phyloP scores from a whole-genome alignment of 345 rosid species.

The Acer yangbiense region DNA sequence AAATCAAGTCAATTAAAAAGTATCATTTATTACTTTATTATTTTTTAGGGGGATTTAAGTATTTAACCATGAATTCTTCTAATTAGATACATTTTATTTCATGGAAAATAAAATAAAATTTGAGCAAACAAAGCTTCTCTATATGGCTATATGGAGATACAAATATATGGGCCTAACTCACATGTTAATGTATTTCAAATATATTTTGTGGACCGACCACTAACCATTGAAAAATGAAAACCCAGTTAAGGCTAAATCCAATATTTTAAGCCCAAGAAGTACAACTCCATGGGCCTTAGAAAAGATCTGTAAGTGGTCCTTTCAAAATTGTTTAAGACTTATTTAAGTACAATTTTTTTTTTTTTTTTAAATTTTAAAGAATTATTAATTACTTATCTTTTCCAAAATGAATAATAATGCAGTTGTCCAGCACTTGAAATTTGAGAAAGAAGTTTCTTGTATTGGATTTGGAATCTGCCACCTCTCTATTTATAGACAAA shows the following conservation, averaged over 20 bases:
- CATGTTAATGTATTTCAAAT: background rate
- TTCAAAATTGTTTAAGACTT: background rate
- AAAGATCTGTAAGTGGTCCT: background rate
- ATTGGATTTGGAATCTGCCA: too few relatives aligned
- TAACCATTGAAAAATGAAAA: background rate
- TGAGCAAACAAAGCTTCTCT: background rate
- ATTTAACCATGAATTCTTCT: background rate
- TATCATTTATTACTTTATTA: too few relatives aligned
- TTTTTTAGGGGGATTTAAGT: too few relatives aligned
- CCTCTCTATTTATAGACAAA: too few relatives aligned
- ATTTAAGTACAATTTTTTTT: too few relatives aligned
- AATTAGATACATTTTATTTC: background rate
- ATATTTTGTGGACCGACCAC: background rate
- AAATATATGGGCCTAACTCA: background rate
- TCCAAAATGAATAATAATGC: too few relatives aligned
- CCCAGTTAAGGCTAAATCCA: background rate
- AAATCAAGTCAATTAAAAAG: too few relatives aligned
- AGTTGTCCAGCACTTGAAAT: too few relatives aligned
- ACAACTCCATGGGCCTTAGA: background rate
- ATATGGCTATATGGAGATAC: too few relatives aligned
- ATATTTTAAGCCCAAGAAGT: background rate
- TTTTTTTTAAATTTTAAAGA: too few relatives aligned
- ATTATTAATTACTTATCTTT: too few relatives aligned
- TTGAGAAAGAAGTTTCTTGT: too few relatives aligned
- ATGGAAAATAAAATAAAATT: background rate